phyloP scores from a whole-genome alignment of 2,329 filamentous ascomycete species.

The Phialophora macrospora region DNA sequence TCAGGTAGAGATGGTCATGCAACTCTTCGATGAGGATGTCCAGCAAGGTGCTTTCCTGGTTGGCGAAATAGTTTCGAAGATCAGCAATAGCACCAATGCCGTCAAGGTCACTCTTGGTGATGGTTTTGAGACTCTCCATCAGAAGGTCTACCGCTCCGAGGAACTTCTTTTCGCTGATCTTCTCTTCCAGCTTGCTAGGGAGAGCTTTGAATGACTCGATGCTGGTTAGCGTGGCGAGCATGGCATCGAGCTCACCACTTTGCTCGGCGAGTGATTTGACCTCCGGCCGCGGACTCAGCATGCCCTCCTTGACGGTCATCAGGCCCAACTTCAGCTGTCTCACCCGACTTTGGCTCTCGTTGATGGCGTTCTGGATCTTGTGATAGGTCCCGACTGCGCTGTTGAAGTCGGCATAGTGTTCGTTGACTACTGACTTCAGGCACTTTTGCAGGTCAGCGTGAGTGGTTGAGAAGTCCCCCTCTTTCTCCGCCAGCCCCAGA shows the following conservation, averaged over 20 bases:
- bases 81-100: slow-evolving; percentile 88
- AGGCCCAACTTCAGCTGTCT: slow-evolving; percentile 83
- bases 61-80: slow-evolving; percentile 82
- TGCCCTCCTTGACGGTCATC: slow-evolving; percentile 75
- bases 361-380: slow-evolving; percentile 94
- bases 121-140: slow-evolving; percentile 80
- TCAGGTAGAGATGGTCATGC: slow-evolving; percentile 95
- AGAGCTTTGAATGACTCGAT: slow-evolving; percentile 87
- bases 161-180: slow-evolving; percentile 96
- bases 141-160: slow-evolving; percentile 89
- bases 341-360: slow-evolving; percentile 83
- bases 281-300: slow-evolving; percentile 86
- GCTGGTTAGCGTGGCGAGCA: slow-evolving; percentile 80
- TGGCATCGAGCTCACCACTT: slow-evolving; percentile 87
- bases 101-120: slow-evolving; percentile 86
- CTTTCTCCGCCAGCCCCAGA: slow-evolving; percentile 86
- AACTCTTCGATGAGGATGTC: slow-evolving; percentile 97
- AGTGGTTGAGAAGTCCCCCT: slow-evolving; percentile 80
- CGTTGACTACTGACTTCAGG: slow-evolving; percentile 92
- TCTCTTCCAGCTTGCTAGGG: slow-evolving; percentile 88
- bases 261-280: slow-evolving; percentile 85
- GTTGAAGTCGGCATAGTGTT: slow-evolving; percentile 99
- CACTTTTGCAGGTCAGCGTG: slow-evolving; percentile 90
- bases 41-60: slow-evolving; percentile 88
- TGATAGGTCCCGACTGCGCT: slow-evolving; percentile 98